phyloP scores from a whole-genome alignment of 306 rosid genomes.

The Sicyos baderoa region DNA sequence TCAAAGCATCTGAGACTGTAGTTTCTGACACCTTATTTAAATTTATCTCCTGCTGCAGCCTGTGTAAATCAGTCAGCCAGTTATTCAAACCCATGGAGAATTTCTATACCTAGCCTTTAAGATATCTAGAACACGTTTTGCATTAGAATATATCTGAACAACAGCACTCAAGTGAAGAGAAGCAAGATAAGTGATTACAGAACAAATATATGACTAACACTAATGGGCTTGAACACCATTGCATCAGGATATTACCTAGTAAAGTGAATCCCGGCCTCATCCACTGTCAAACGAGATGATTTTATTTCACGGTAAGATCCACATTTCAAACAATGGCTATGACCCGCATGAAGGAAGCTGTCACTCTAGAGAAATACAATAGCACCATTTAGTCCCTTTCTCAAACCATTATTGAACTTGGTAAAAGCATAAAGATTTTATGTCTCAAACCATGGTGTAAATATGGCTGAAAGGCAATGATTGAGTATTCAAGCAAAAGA shows the following conservation, averaged over 20 bases:
- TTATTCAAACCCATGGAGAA: neutral
- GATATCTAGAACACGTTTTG: neutral
- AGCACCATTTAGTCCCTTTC: constrained; percentile 23
- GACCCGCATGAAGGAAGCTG: constrained; percentile 16
- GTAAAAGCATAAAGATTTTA: neutral
- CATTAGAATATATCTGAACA: neutral
- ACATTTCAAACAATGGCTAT: too few species aligned
- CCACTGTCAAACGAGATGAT: too few species aligned
- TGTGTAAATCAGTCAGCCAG: constrained; percentile 24
- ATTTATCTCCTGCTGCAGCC: constrained; percentile 51
- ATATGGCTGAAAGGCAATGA: neutral
- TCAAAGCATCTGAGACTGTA: constrained; percentile 39
- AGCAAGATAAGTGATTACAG: neutral
- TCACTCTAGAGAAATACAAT: constrained; percentile 26
- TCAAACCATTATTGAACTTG: constrained; percentile 19
- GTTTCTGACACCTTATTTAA: constrained; percentile 42
- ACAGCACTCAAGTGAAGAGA: neutral
- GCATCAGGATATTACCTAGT: constrained; percentile 32
- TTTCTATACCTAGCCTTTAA: neutral
- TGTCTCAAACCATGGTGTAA: neutral
- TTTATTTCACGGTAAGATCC: too few species aligned
- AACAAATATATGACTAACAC: neutral
- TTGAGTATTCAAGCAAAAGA: neutral
- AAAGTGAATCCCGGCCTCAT: constrained; percentile 27
- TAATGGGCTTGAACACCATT: neutral